Evolutionary conservation across 805 yeast genomes (phyloP), one percentile per base, ranked within the genome.

Genomic region (Nakazawaea pomicola): DNA sequence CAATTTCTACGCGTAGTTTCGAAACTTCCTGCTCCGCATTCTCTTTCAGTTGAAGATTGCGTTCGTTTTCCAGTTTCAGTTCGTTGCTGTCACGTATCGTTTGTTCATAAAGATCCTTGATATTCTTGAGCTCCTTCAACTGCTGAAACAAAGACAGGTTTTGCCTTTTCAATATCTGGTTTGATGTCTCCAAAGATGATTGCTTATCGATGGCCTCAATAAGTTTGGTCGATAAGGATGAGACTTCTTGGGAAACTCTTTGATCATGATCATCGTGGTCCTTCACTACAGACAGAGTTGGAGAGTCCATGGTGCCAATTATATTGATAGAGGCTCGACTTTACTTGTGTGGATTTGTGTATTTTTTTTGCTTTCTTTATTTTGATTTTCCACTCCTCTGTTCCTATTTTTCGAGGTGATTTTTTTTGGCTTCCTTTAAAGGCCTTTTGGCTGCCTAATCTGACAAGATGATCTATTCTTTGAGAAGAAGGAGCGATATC

Each of bases 1-100:
- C 93, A 28, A 87, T 83, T 55, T 87, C 96, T 24, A 70, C 75
- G 46, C 81, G 76, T 38, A 87, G 61, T 44, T 72, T 70, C 34
- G 72, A 66, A 14, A 75, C 80, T 49, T 82, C 85, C 9, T 61
- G 64, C 48, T 80, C 83, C 1, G 87, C 82, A 6, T 57, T 64
- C 8, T 57, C 59, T 45, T 74, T 74, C 43, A 52, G 59, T 32
- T 55, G 56, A n/a, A 53, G 52, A 12, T 19, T 36, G 20, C 28
- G 12, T 12, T 36, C 34, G 20, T 30, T 36, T 35, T 60, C 65
- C 4, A 55, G 44, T 18, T 49, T 52, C 18, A 65, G 35, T 38
- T 43, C 47, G 47, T 45, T 43, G 40, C 36, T 49, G 49, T 40
- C 40, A 4, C 5, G 18, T 3, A 16, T 4, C 10, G 27, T 8